These are phyloP conservation scores for Neurospora discreta DNA, from an alignment of 495 filamentous ascomycete genomes.

Conservation along the genomic window DNA sequence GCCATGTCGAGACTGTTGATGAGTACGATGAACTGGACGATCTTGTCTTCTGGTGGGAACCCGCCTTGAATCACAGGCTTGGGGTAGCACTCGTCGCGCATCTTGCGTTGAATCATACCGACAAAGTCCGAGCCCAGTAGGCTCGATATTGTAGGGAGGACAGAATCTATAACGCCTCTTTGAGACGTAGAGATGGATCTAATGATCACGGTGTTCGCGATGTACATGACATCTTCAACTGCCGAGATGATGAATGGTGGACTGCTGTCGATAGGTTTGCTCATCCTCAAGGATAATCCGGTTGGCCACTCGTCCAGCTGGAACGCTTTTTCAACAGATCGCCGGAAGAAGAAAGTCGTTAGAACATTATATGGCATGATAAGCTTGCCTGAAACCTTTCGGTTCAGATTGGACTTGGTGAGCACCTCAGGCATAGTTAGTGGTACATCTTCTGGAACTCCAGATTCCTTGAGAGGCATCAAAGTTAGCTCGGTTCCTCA, in stretches of 20 bases:
- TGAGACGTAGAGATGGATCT: conserved; percentile 81
- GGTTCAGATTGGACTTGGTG: conserved; percentile 57
- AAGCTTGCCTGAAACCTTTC: conserved; percentile 64
- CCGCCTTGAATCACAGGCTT: conserved; percentile 61
- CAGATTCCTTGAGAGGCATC: conserved; percentile 27
- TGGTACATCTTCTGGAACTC: conserved; percentile 31
- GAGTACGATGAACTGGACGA: conserved; percentile 77
- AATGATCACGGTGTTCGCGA: conserved; percentile 82
- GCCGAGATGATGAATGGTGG: conserved; percentile 89
- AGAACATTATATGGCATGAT: conserved; percentile 71
- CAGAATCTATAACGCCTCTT: conserved; percentile 56
- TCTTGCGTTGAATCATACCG: conserved; percentile 92
- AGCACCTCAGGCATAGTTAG: conserved; percentile 59
- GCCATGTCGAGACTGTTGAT: conserved; percentile 92
- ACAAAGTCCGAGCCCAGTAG: conserved; percentile 91
- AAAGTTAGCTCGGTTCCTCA: conserved; percentile 7
- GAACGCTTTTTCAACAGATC: conserved; percentile 93
- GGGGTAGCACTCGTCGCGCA: conserved; percentile 91
- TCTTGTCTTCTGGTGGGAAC: conserved; percentile 70
- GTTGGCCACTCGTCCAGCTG: conserved; percentile 91
- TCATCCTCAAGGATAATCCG: conserved; percentile 63
- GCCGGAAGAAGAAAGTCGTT: conserved; percentile 90
- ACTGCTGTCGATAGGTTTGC: conserved; percentile 53
- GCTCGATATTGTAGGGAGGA: conserved; percentile 68
- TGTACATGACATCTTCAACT: conserved; percentile 99